Evolutionary conservation across 2,329 filamentous ascomycete species (phyloP).

Genomic region (Hypocrella siamensis): DNA sequence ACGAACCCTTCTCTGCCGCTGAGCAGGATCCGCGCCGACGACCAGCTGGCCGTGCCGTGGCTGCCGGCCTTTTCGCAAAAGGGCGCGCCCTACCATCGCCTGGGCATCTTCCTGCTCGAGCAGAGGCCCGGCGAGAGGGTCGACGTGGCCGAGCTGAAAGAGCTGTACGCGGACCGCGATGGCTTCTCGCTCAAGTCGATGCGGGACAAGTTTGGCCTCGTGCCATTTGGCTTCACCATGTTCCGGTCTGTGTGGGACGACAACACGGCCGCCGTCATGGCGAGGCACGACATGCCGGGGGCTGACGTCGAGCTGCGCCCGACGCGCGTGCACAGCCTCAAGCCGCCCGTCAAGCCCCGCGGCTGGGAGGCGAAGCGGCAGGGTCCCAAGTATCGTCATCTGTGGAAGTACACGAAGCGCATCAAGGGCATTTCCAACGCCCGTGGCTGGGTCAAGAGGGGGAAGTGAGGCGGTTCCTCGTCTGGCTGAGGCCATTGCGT

Average conservation of each 20-base stretch:
- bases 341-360: constrained; percentile 42
- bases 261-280: constrained; percentile 75
- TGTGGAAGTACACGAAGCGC: constrained; percentile 50
- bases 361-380: constrained; percentile 53
- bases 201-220: constrained; percentile 50
- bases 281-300: constrained; percentile 56
- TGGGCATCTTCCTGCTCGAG: constrained; percentile 71
- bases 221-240: constrained; percentile 66
- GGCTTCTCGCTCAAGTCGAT: constrained; percentile 64
- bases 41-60: constrained; percentile 66
- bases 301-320: constrained; percentile 74
- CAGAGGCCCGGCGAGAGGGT: constrained; percentile 48
- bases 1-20: constrained; percentile 48
- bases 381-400: constrained; percentile 46
- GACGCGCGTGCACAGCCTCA: constrained; percentile 56
- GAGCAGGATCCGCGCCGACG: constrained; percentile 37
- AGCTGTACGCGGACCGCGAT: constrained; percentile 38
- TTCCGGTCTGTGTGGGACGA: constrained; percentile 90
- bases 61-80: constrained; percentile 76
- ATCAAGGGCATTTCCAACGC: constrained; percentile 31
- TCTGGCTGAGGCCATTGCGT: no score
- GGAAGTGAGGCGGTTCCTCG: constrained; percentile 9
- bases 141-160: constrained; percentile 40
- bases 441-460: constrained; percentile 24
- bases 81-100: constrained; percentile 79